Conservation (phyloP, 768 basidiomycete genomes). For the Pleurotus cornucopiae region DNA sequence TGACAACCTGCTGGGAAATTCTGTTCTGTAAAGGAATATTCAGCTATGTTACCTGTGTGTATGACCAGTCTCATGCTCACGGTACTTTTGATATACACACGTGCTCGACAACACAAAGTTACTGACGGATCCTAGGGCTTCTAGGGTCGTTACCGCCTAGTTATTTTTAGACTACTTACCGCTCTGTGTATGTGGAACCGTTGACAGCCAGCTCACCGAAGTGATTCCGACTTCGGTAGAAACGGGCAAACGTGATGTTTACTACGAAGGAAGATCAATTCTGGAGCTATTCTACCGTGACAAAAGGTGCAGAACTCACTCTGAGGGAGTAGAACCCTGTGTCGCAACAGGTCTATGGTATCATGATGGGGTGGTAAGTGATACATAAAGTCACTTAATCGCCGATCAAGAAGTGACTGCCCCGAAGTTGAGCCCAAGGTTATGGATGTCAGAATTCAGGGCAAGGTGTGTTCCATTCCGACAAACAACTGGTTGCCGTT, state of each 20-base stretch:
- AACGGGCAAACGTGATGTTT: neutral
- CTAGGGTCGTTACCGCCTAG: conserved; percentile 1
- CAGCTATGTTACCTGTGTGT: neutral
- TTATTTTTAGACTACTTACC: conserved; percentile 4
- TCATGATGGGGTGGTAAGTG: neutral
- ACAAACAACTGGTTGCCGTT: too few species aligned
- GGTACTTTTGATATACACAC: neutral
- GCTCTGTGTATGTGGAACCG: neutral
- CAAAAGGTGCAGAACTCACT: neutral
- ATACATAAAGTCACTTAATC: neutral
- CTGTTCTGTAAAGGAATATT: neutral
- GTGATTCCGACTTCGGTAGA: conserved; percentile 8
- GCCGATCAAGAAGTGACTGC: neutral
- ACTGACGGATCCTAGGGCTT: neutral
- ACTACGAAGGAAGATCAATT: neutral
- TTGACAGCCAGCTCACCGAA: neutral
- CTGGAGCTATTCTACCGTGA: conserved; percentile 3
- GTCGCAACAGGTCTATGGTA: neutral
- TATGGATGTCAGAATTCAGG: neutral
- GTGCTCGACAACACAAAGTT: neutral
- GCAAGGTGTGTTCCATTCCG: neutral
- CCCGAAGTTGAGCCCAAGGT: conserved; percentile 7
- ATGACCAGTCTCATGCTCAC: neutral
- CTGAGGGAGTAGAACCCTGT: neutral
- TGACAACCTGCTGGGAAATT: neutral